These are phyloP conservation scores for Grosmannia serpens DNA, from an alignment of 2,329 filamentous ascomycete species.

Conservation along the genomic window DNA sequence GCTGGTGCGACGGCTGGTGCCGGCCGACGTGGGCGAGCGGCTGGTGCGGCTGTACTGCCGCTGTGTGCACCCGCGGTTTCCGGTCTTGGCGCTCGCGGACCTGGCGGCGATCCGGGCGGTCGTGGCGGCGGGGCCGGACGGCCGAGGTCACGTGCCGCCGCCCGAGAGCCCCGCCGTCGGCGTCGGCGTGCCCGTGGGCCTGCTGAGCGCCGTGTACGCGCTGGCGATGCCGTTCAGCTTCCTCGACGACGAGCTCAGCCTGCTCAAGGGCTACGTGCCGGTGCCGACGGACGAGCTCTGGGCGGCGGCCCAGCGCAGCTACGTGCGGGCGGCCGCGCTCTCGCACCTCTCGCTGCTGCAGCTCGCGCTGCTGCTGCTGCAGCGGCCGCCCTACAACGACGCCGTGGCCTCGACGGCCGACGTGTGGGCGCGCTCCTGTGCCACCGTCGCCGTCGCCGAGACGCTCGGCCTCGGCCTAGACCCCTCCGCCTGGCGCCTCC, in stretches of 20 bases:
- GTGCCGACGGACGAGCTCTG: slow-evolving; percentile 17
- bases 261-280: slow-evolving; percentile 14
- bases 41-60: slow-evolving; percentile 11
- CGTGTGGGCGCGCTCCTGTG: slow-evolving; percentile 15
- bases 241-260: slow-evolving; percentile 16
- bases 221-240: slow-evolving; percentile 16
- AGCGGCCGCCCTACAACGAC: slow-evolving; percentile 14
- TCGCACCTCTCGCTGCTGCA: slow-evolving; percentile 14
- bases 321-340: slow-evolving; percentile 11
- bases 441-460: slow-evolving; percentile 15
- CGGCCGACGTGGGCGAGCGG: slow-evolving; percentile 9
- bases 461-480: slow-evolving; percentile 15
- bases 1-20: slow-evolving; percentile 12
- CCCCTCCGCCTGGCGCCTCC: slow-evolving; percentile 14
- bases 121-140: background rate
- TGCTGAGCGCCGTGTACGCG: slow-evolving; percentile 15
- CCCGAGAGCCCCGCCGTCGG: background rate
- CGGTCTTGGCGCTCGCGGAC: slow-evolving; percentile 12
- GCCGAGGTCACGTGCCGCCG: no score
- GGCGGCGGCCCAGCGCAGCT: slow-evolving; percentile 15
- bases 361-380: slow-evolving; percentile 14
- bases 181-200: slow-evolving; percentile 8
- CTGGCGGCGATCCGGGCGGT: slow-evolving; percentile 6
- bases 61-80: slow-evolving; percentile 13
- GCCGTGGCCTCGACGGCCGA: slow-evolving; percentile 14